Evolutionary conservation across 805 yeast species (phyloP), one percentile per base, ranked within the genome.

Genomic region (Jamesozyma jinghongensis): DNA sequence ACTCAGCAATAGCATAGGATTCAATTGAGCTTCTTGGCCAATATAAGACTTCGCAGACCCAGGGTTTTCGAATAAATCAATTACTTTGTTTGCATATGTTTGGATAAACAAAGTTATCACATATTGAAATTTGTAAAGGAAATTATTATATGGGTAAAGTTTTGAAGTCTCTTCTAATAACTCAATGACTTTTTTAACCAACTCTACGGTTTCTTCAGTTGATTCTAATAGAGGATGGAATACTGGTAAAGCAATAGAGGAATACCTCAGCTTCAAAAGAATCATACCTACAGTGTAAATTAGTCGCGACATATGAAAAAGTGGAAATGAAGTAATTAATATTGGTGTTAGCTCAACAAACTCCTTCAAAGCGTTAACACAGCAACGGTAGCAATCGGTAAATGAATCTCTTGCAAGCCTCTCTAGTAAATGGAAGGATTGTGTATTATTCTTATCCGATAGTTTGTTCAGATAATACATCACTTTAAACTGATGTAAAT

Each of bases 281-380:
- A 59, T 36, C 69, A 78, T 71, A 6, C 85, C 86, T 0, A 79
- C 75, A 0, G 81, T 75, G 51, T 78, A 79, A n/a, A 78, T 68
- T 29, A 77, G 64, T 47, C 85, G 65, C 2, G 81, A 65, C 26
- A 71, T 69, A 46, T 72, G 75, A 41, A 74, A 69, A 33, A 79
- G 59, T 3, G 88, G 88, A 42, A 75, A 63, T 2, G 70, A 59
- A 0, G 81, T 72, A 17, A 80, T 63, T n/a, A 67, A 63, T n/a
- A 63, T 68, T 5, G 65, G 63, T 2, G 68, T 49, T 42, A 74
- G 60, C 54, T 59, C 63, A 45, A 65, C 64, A 57, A 67, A 77
- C 51, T 68, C 74, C 38, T 67, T 68, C 43, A 76, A 62, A 2
- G 79, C 69, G 36, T 62, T 61, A 31, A 74, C 58, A 59, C 81